These are phyloP conservation scores for Microascus cirrosus DNA, from an alignment of 2,329 filamentous ascomycete genomes.

Conservation along the genomic window DNA sequence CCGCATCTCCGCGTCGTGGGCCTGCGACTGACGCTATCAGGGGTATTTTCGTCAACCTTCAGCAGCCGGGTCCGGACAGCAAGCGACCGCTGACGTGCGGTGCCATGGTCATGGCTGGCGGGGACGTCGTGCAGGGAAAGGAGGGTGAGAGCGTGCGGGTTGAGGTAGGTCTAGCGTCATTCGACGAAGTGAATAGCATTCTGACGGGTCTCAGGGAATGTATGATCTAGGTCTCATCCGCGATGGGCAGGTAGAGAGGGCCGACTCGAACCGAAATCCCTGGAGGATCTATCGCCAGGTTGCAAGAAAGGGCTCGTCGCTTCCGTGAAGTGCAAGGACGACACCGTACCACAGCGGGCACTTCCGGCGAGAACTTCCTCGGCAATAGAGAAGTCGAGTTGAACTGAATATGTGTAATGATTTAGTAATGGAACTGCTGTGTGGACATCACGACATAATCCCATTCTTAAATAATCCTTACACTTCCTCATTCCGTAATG, in stretches of 20 bases:
- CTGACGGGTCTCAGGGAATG: background rate
- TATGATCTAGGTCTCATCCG: background rate
- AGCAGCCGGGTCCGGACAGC: background rate
- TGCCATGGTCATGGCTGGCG: background rate
- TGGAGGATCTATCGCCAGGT: background rate
- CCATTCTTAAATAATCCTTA: too few species aligned
- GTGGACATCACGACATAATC: too few species aligned
- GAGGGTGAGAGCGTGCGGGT: background rate
- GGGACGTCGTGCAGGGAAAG: background rate
- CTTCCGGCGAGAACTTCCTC: background rate
- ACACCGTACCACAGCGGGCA: background rate
- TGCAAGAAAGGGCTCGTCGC: background rate
- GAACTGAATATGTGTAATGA: too few species aligned
- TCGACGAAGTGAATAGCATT: background rate
- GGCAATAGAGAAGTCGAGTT: too few species aligned
- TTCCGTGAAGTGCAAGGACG: background rate
- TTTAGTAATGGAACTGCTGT: too few species aligned
- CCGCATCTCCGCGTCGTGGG: background rate
- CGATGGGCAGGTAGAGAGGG: background rate
- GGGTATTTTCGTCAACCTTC: background rate
- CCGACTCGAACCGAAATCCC: background rate
- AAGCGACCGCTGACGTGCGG: background rate
- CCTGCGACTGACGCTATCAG: background rate
- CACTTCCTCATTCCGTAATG: too few species aligned
- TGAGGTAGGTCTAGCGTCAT: background rate